Evolutionary conservation across 2,329 filamentous ascomycete genomes (phyloP).

Genomic region (Harringtonia aguacate): DNA sequence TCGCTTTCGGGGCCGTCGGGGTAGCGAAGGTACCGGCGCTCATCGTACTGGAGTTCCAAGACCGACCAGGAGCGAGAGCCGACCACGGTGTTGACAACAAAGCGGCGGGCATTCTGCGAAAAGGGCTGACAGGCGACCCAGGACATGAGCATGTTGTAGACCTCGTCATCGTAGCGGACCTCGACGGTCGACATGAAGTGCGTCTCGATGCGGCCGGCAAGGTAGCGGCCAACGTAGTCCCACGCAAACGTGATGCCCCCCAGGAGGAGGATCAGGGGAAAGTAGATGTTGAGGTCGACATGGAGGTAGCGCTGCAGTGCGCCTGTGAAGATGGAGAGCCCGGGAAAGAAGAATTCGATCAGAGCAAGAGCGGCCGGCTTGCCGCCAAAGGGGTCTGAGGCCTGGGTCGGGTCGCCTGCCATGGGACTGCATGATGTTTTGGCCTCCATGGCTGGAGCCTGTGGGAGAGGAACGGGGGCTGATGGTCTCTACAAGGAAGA

Average conservation of each 20-base stretch:
- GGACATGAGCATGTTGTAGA: slow-evolving; percentile 61
- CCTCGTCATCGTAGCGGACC: slow-evolving; percentile 58
- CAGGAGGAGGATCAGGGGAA: slow-evolving; percentile 43
- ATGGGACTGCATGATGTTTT: slow-evolving; percentile 1
- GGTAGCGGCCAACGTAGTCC: slow-evolving; percentile 38
- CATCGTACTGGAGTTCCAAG: slow-evolving; percentile 32
- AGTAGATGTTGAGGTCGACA: slow-evolving; percentile 52
- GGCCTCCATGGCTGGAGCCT: too few relatives aligned
- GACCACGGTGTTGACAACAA: slow-evolving; percentile 54
- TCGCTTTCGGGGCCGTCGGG: slow-evolving; percentile 16
- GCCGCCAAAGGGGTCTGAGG: slow-evolving; percentile 1
- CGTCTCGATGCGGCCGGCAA: slow-evolving; percentile 35
- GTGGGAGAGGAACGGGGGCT: too few relatives aligned
- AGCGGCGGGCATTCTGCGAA: slow-evolving; percentile 45
- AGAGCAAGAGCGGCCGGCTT: slow-evolving; percentile 19
- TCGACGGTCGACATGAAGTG: slow-evolving; percentile 57
- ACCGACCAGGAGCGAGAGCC: slow-evolving; percentile 41
- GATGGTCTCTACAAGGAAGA: too few relatives aligned
- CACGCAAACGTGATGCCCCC: slow-evolving; percentile 38
- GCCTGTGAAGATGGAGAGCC: slow-evolving; percentile 47
- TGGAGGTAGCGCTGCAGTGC: slow-evolving; percentile 44
- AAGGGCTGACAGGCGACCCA: slow-evolving; percentile 58
- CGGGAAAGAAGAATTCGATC: slow-evolving; percentile 55
- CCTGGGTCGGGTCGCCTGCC: not conserved
- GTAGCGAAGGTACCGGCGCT: slow-evolving; percentile 22